A percentile compares a stretch with the other conserved stretches of the same genome.
Evolutionary conservation across 257 asterid species (phyloP).

Genomic region (Scutellaria minor): DNA sequence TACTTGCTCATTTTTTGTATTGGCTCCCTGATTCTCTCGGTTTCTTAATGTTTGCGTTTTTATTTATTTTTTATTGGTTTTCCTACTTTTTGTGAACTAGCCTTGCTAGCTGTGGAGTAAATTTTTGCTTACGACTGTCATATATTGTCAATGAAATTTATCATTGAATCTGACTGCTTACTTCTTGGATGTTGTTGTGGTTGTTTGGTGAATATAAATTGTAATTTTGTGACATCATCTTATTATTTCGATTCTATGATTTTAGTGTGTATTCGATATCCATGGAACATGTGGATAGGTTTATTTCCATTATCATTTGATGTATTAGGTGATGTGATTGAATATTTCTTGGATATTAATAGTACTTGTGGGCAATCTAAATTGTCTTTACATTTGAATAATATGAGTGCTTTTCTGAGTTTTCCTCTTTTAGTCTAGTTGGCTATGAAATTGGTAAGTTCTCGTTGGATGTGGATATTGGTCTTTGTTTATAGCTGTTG

Average conservation of each 20-base stretch:
- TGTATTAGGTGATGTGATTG: neutral
- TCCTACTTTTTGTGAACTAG: neutral
- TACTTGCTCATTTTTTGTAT: constrained; percentile 1
- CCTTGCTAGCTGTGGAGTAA: no score
- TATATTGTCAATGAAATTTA: no score
- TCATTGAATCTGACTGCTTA: no score
- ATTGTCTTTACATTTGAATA: neutral
- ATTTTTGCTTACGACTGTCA: no score
- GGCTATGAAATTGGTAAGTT: neutral
- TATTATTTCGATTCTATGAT: neutral
- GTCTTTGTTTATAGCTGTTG: neutral
- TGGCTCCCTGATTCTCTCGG: constrained; percentile 2
- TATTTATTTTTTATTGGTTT: neutral
- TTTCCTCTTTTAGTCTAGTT: neutral
- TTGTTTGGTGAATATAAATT: constrained; percentile 16
- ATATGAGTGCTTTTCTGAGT: no score
- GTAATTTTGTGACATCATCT: neutral
- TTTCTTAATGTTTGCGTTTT: constrained; percentile 1
- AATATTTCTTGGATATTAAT: neutral
- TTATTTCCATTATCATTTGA: neutral
- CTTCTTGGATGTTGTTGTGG: neutral
- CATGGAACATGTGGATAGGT: neutral
- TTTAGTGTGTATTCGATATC: neutral
- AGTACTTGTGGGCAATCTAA: neutral
- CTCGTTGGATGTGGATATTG: neutral